Evolutionary conservation across 202 grass and related monocot species (phyloP).

Genomic region (Musa balbisiana): DNA sequence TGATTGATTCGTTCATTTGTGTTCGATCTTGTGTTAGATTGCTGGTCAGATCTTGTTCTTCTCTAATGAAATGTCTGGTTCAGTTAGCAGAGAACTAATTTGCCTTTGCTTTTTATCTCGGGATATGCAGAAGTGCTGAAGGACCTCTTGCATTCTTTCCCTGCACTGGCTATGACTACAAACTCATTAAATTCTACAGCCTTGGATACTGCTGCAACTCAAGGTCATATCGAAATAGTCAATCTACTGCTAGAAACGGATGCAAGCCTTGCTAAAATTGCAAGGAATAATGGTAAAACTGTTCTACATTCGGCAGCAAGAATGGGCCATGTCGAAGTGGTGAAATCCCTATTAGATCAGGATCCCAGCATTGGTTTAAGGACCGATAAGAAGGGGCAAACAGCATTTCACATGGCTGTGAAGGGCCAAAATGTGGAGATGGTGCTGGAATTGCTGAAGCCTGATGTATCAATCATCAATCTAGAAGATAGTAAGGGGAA

Average conservation of each 20-base stretch:
- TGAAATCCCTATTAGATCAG: conserved; percentile 73
- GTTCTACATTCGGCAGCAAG: conserved; percentile 89
- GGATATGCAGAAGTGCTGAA: conserved; percentile 16
- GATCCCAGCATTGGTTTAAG: conserved; percentile 70
- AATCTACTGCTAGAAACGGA: conserved; percentile 92
- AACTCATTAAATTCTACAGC: conserved; percentile 22
- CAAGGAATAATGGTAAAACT: conserved; percentile 88
- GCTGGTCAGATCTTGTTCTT: neutral
- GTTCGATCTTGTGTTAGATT: neutral
- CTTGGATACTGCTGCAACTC: conserved; percentile 16
- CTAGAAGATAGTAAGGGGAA: conserved; percentile 88
- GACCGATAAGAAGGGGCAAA: conserved; percentile 93
- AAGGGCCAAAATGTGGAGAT: conserved; percentile 93
- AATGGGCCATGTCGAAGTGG: conserved; percentile 92
- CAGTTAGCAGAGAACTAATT: neutral
- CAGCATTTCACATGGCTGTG: conserved; percentile 90
- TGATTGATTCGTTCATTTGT: too few species aligned
- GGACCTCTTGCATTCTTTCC: conserved; percentile 12
- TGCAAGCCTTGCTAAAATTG: conserved; percentile 76
- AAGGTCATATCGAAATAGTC: conserved; percentile 53
- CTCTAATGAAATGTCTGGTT: neutral
- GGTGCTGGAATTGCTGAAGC: conserved; percentile 70
- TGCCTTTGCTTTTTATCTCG: conserved; percentile 5
- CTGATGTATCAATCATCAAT: conserved; percentile 66
- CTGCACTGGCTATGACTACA: conserved; percentile 24